Evolutionary conservation across 2,329 filamentous ascomycete species (phyloP), one percentile per base, ranked within the genome.

Genomic region (Colletotrichum lini): DNA sequence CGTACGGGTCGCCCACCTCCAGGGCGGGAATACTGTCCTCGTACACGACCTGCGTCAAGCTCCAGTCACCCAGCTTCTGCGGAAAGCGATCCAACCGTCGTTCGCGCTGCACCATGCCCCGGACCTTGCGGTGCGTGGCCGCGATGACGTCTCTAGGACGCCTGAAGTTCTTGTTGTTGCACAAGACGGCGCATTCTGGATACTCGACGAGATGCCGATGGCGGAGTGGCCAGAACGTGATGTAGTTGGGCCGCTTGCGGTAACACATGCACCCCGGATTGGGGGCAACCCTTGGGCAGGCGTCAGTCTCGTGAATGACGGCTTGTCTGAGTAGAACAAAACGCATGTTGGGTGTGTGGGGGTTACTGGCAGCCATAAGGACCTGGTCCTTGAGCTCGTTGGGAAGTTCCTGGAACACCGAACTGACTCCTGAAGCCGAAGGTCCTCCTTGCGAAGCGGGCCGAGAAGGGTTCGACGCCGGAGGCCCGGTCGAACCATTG

Each of bases 211-310:
- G 10, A 13, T 10, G 26, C 13, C 38, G 52, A 13, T 50, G 64
- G 0, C 15, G 15, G 6, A 71, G 65, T 15, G 68, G 68, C 26
- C 66, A 59, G 26, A 71, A 63, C 13, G 50, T 71, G 35, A 71
- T 54, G 50, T 71, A 68, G 23, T 52, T 64, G 7, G 66, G 53
- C 12, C 47, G 42, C 3, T 4, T 10, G 10, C 2, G 23, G 3
- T 35, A 18, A n/a, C 57, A 67, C 1, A 42, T 13, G 30, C 64
- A 71, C 12, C 53, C 35, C 7, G 13, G 53, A 1, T 15, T 16
- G 6, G 16, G 30, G 13, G 18, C 47, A 4, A 16, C 16, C 35
- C 35, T 40, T 1, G 1, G 10, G 35, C 53, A 60, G 30, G 26
- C 49, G 16, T 56, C 18, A 2, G 21, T 18, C 2, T 18, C n/a